Conservation (phyloP, 768 basidiomycete species). For the Astraeus odoratus region DNA sequence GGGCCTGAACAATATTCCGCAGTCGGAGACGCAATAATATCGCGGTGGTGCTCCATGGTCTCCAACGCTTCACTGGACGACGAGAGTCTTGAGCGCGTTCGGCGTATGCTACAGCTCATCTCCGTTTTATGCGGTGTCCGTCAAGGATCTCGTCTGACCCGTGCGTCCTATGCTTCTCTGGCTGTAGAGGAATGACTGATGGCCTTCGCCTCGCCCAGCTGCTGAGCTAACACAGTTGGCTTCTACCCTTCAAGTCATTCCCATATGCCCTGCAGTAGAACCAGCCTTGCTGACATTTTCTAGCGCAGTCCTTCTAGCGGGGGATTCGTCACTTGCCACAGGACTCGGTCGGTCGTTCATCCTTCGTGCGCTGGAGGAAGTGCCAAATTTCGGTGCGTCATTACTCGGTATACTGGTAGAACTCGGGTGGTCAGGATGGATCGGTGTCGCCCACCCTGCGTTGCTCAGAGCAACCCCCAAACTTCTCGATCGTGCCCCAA, state of each 20-base stretch:
- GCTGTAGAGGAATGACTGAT: not conserved
- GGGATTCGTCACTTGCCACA: conserved; percentile 33
- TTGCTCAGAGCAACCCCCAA: conserved; percentile 46
- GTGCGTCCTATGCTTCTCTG: conserved; percentile 32
- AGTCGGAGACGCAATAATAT: conserved; percentile 47
- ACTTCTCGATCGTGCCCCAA: conserved; percentile 39
- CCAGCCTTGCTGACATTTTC: conserved; percentile 28
- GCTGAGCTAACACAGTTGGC: conserved; percentile 32
- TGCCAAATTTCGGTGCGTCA: conserved; percentile 39
- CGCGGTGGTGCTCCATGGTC: conserved; percentile 26
- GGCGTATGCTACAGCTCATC: conserved; percentile 50
- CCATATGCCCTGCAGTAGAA: conserved; percentile 21
- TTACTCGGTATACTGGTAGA: conserved; percentile 58
- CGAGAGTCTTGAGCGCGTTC: conserved; percentile 31
- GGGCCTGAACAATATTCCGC: conserved; percentile 55
- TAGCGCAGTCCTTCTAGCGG: conserved; percentile 32
- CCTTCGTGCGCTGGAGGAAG: conserved; percentile 14
- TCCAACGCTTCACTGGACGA: conserved; percentile 1
- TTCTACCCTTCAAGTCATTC: conserved; percentile 22
- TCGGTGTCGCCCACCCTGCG: conserved; percentile 53
- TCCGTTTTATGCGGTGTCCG: conserved; percentile 56
- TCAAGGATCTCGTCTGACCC: conserved; percentile 59
- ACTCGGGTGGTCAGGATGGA: conserved; percentile 74
- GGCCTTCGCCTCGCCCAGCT: conserved; percentile 16
- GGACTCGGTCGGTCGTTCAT: conserved; percentile 43